Conservation (phyloP, 2,329 filamentous ascomycete species). For the Phaeosphaeria sp. region DNA sequence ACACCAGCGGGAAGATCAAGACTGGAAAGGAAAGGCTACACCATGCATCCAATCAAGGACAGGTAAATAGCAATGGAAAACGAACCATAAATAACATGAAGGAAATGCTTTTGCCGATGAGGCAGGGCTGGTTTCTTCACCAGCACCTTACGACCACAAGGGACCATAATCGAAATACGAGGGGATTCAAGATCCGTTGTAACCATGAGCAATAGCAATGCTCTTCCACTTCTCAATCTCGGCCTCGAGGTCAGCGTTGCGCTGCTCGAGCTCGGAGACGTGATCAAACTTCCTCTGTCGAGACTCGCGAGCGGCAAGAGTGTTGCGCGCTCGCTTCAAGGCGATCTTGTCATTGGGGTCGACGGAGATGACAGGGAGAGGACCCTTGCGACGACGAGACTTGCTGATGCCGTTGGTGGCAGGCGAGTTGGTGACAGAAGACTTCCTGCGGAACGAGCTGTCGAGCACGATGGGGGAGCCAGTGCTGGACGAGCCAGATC, state of each 20-base stretch:
- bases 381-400: slow-evolving; percentile 79
- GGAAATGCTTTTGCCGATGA: slow-evolving; percentile 34
- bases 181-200: slow-evolving; percentile 44
- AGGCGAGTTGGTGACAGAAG: slow-evolving; percentile 55
- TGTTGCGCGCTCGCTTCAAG: slow-evolving; percentile 93
- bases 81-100: slow-evolving; percentile 16
- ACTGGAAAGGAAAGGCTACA: slow-evolving; percentile 14
- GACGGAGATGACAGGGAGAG: slow-evolving; percentile 78
- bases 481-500: slow-evolving; percentile 44
- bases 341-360: slow-evolving; percentile 78
- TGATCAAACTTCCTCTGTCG: slow-evolving; percentile 83
- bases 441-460: slow-evolving; percentile 48
- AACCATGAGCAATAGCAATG: slow-evolving; percentile 48
- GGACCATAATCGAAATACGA: slow-evolving; percentile 35
- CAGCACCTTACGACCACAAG: slow-evolving; percentile 45
- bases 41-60: slow-evolving; percentile 15
- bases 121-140: slow-evolving; percentile 41
- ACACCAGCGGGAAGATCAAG: slow-evolving; percentile 34
- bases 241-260: slow-evolving; percentile 72
- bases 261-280: slow-evolving; percentile 75
- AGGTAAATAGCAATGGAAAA: slow-evolving; percentile 8
- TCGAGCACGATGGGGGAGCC: slow-evolving; percentile 47
- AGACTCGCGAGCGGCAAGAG: slow-evolving; percentile 90
- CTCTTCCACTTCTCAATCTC: slow-evolving; percentile 53
- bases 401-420: slow-evolving; percentile 72